Evolutionary conservation across 2,329 filamentous ascomycete species (phyloP).

Genomic region (Trichophyton equinum): DNA sequence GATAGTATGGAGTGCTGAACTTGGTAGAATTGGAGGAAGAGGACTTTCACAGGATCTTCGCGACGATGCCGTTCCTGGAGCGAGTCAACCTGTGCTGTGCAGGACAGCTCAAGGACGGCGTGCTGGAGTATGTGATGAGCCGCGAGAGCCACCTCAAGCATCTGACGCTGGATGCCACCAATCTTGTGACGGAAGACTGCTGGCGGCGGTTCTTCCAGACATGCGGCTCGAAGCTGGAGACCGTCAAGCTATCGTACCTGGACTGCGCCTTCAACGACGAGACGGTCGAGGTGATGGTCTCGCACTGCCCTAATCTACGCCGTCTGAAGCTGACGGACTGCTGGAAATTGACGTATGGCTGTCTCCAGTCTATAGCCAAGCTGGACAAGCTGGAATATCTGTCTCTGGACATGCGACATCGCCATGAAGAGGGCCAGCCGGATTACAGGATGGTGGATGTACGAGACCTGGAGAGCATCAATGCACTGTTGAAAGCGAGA

Average conservation of each 20-base stretch:
- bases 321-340: slow-evolving; percentile 75
- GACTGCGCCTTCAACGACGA: slow-evolving; percentile 70
- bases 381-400: slow-evolving; percentile 59
- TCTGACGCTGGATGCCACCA: slow-evolving; percentile 71
- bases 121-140: slow-evolving; percentile 67
- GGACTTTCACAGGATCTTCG: slow-evolving; percentile 71
- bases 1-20: neutral
- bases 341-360: slow-evolving; percentile 55
- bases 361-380: slow-evolving; percentile 51
- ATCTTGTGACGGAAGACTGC: slow-evolving; percentile 62
- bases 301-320: slow-evolving; percentile 53
- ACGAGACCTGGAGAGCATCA: neutral
- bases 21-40: slow-evolving; percentile 51
- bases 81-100: slow-evolving; percentile 66
- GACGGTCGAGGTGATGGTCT: slow-evolving; percentile 48
- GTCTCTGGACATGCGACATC: slow-evolving; percentile 53
- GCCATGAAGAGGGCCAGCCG: slow-evolving; percentile 11
- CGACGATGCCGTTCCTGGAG: slow-evolving; percentile 55
- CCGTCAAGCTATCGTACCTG: slow-evolving; percentile 68
- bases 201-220: slow-evolving; percentile 59
- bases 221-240: slow-evolving; percentile 53
- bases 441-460: neutral
- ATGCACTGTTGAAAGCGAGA: neutral
- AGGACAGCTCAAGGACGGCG: slow-evolving; percentile 81
- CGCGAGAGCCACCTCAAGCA: slow-evolving; percentile 57